A percentile compares a stretch with the other conserved stretches of the same genome.
phyloP scores from a whole-genome alignment of 2,329 filamentous ascomycete genomes.

The Ascochyta fabae region DNA sequence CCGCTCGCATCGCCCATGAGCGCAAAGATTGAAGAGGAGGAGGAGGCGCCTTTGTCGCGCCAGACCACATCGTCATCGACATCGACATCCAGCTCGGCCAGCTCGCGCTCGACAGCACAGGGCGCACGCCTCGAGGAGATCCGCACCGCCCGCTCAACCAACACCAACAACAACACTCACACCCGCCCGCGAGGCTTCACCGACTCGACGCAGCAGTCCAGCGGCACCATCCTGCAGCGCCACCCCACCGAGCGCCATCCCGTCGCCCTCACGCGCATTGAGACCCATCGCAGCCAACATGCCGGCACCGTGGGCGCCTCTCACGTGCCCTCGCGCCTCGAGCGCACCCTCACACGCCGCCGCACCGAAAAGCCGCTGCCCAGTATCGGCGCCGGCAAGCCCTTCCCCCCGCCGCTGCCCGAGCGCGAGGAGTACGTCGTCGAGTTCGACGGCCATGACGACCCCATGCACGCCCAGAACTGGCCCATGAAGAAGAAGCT shows the following conservation, averaged over 20 bases:
- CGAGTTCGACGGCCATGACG: constrained; percentile 80
- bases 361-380: constrained; percentile 64
- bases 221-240: constrained; percentile 30
- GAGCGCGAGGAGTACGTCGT: constrained; percentile 80
- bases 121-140: constrained; percentile 39
- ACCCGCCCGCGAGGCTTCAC: constrained; percentile 26
- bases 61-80: constrained; percentile 30
- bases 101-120: constrained; percentile 18
- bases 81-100: constrained; percentile 28
- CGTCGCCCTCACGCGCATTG: constrained; percentile 73
- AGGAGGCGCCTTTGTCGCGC: constrained; percentile 33
- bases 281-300: constrained; percentile 75
- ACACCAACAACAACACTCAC: not conserved
- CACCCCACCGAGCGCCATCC: constrained; percentile 66
- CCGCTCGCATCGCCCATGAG: constrained; percentile 12
- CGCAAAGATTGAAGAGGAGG: constrained; percentile 26
- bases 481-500: constrained; percentile 83
- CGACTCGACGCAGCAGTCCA: constrained; percentile 26
- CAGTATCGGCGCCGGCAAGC: constrained; percentile 73
- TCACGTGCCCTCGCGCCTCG: constrained; percentile 49
- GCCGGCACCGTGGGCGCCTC: constrained; percentile 68
- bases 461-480: constrained; percentile 87
- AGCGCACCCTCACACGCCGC: constrained; percentile 49
- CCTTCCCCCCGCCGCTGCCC: constrained; percentile 73
- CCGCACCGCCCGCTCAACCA: constrained; percentile 31